Conservation (phyloP, 1,139 yeast species). For the Candida pseudoviswanathii region DNA sequence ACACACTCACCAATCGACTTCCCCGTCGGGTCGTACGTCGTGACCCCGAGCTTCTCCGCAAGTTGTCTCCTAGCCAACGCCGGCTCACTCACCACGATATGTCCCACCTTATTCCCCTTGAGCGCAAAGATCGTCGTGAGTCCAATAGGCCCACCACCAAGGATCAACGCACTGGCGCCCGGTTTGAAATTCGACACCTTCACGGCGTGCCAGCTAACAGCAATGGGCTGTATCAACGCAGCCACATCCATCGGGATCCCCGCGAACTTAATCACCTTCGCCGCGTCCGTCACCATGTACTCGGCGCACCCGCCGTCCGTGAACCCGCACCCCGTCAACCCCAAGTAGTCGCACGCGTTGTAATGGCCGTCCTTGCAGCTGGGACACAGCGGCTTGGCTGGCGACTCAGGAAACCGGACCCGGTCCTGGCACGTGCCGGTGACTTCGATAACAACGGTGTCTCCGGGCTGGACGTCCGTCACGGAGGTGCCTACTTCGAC, state of each 20-base stretch:
- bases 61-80: constrained; percentile 54
- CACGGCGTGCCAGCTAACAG: constrained; percentile 53
- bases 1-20: constrained; percentile 27
- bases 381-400: constrained; percentile 32
- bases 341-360: constrained; percentile 48
- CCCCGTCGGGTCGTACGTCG: constrained; percentile 48
- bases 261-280: constrained; percentile 39
- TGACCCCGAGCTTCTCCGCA: constrained; percentile 53
- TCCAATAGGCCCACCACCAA: constrained; percentile 69
- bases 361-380: constrained; percentile 47
- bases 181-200: constrained; percentile 34
- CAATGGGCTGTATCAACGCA: constrained; percentile 47
- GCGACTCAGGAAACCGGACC: constrained; percentile 30
- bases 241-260: constrained; percentile 47
- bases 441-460: constrained; percentile 48
- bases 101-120: constrained; percentile 55
- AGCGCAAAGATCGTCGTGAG: constrained; percentile 57
- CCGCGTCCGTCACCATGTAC: constrained; percentile 36
- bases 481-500: constrained; percentile 27
- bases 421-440: constrained; percentile 52
- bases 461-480: constrained; percentile 5
- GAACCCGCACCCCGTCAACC: constrained; percentile 48
- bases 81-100: constrained; percentile 63
- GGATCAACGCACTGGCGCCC: constrained; percentile 57
- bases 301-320: constrained; percentile 50